Percentiles rank a stretch among this genome's conserved stretches.
phyloP scores from a whole-genome alignment of 352 stramenopile species.

The Pythium chondricola region DNA sequence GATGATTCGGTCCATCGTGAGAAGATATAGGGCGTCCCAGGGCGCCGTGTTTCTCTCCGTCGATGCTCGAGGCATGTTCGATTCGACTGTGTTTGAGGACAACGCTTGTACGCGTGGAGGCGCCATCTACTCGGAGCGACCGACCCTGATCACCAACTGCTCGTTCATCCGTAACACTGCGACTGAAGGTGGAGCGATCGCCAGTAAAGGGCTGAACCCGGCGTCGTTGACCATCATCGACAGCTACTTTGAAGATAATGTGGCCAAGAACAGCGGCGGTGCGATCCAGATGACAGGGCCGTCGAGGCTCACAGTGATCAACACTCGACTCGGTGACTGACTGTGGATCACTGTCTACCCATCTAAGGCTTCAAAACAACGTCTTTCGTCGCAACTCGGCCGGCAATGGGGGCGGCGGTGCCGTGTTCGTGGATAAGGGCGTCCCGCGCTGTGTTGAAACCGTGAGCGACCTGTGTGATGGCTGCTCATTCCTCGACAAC shows the following conservation, averaged over 20 bases:
- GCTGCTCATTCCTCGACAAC: constrained; percentile 1
- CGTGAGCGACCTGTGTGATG: neutral
- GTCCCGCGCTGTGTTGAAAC: constrained; percentile 4
- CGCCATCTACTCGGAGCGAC: constrained; percentile 1
- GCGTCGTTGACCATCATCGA: constrained; percentile 1
- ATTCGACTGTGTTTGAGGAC: constrained; percentile 7
- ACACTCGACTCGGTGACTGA: neutral
- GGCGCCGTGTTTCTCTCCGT: constrained; percentile 6
- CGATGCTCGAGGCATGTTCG: constrained; percentile 4
- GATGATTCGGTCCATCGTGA: neutral
- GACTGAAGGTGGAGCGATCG: constrained; percentile 3
- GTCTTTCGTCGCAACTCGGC: constrained; percentile 10
- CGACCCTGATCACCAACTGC: constrained; percentile 8
- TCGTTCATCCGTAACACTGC: neutral
- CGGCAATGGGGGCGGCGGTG: constrained; percentile 6
- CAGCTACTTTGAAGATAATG: constrained; percentile 10
- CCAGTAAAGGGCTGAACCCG: neutral
- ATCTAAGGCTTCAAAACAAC: neutral
- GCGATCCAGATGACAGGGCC: constrained; percentile 3
- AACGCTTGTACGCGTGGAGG: constrained; percentile 11
- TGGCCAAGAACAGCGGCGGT: constrained; percentile 3
- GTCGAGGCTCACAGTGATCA: neutral
- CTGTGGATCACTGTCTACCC: neutral
- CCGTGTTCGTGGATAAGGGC: constrained; percentile 6
- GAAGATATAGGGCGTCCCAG: constrained; percentile 1